Base-by-base conservation (phyloP, 2,329 filamentous ascomycete genomes). In the Xylaria arbuscula region DNA sequence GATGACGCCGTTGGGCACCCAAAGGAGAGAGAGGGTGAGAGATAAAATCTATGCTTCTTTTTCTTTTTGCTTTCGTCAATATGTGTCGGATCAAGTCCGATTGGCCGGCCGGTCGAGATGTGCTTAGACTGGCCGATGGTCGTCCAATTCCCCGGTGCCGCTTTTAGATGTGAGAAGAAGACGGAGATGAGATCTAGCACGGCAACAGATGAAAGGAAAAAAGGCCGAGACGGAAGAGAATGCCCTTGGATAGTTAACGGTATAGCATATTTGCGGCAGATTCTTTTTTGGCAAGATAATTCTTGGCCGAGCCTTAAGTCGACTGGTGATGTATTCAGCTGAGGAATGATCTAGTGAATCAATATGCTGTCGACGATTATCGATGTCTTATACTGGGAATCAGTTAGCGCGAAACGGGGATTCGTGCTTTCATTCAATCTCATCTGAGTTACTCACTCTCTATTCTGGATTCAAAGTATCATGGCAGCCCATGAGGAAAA, bases 401-500 rank as follows among this genome's bases (percentile, higher is more conserved):
- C 19, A 32, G 32, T 9, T 66, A 42, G 62, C n/a, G 50, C 15
- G 11, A 51, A 22, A 56, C 28, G 2, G 15, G 40, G 56, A 53
- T 45, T 22, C 32, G 53, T 53, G 36, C 28, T 32, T 42, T 22
- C 60, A 56, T 54, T 58, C 58, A 54, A 67, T 19, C 57, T 45
- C 13, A 48, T 28, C 36, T 59, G 7, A 53, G 34, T 51, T 50
- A 22, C 40, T 9, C 19, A 10, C n/a, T 22, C 1, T 32, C 13
- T 34, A 17, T n/a, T n/a, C 19, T 53, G 13, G 22, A 42, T 22
- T 17, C 3, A 32, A 19, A 34, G 17, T 42, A 47, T 45, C 36
- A 40, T 57, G 34, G 34, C 24, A 47, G 47, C 48, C 47, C 38
- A 55, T 36, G 36, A 19, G 40, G 40, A 54, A 59, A 47, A 47